Percentiles rank a stretch among this genome's conserved stretches.
Evolutionary conservation across 2,329 filamentous ascomycete species (phyloP).

Genomic region (Claviceps pusilla): DNA sequence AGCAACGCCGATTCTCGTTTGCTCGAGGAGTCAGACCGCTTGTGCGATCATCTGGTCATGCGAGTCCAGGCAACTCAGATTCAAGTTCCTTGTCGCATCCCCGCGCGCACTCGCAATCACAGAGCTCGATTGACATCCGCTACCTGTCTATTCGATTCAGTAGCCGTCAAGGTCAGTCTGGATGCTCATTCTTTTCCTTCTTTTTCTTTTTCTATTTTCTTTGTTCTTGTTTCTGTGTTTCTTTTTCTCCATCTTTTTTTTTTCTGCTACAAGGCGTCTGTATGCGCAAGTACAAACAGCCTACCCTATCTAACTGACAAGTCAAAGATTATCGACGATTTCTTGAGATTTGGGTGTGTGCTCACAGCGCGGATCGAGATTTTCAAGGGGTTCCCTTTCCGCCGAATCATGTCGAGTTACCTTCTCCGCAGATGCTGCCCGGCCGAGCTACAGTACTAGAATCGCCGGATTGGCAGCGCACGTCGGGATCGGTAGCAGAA

Average conservation of each 20-base stretch:
- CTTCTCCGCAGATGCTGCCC: conserved; percentile 30
- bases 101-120: conserved; percentile 3
- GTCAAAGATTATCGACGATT: conserved; percentile 32
- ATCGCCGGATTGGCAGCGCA: conserved; percentile 4
- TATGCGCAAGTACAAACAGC: background rate
- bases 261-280: background rate
- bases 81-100: conserved; percentile 10
- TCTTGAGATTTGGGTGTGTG: conserved; percentile 29
- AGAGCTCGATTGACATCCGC: conserved; percentile 25
- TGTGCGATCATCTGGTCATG: conserved; percentile 17
- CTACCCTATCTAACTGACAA: background rate
- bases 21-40: conserved; percentile 27
- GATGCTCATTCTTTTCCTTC: background rate
- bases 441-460: conserved; percentile 7
- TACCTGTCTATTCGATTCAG: conserved; percentile 37
- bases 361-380: conserved; percentile 30
- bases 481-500: conserved; percentile 2
- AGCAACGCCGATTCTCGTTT: conserved; percentile 28
- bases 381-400: conserved; percentile 32
- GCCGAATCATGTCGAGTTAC: conserved; percentile 29
- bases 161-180: conserved; percentile 26
- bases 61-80: conserved; percentile 10
- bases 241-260: too few species aligned
- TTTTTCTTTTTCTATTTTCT: too few species aligned
- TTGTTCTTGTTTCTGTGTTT: too few species aligned